Evolutionary conservation across 75 land plant species (phyloP).

Genomic region (Adiantum capillusveneris): DNA sequence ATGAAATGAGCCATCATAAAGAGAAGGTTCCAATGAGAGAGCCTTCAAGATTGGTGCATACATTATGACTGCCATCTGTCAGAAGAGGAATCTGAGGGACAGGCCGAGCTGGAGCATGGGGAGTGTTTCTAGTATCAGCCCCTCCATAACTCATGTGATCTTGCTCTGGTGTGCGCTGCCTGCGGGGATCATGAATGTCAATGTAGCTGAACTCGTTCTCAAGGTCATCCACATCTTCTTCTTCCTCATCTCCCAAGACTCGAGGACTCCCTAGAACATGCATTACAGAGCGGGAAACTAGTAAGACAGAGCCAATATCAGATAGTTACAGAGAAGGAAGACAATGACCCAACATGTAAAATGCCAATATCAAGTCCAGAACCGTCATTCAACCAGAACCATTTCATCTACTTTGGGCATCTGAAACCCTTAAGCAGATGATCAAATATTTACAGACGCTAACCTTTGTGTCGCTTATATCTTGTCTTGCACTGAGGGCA

Average conservation of each 20-base stretch:
- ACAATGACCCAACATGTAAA: neutral
- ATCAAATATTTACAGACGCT: neutral
- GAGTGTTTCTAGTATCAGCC: conserved; percentile 33
- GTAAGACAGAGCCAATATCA: neutral
- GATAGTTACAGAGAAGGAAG: neutral
- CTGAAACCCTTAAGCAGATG: neutral
- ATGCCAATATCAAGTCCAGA: too few relatives aligned
- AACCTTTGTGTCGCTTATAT: conserved; percentile 80
- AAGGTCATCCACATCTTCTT: conserved; percentile 80
- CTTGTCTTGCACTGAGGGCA: conserved; percentile 94
- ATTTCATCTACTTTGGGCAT: too few relatives aligned
- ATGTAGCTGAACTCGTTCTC: conserved; percentile 68
- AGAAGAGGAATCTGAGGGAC: conserved; percentile 63
- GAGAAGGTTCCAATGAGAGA: too few relatives aligned
- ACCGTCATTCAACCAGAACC: too few relatives aligned
- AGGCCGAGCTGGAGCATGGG: conserved; percentile 50
- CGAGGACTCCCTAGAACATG: conserved; percentile 58
- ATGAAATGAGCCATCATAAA: neutral
- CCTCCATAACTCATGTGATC: conserved; percentile 34
- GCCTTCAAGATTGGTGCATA: conserved; percentile 13
- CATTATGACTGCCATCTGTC: conserved; percentile 51
- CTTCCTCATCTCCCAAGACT: conserved; percentile 84
- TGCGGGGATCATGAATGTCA: conserved; percentile 9
- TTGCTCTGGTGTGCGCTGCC: conserved; percentile 34
- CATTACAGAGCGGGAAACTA: neutral